Evolutionary conservation across 1,284 basidiomycete species (phyloP), one percentile per base, ranked within the genome.

Genomic region (Cryptococcus wingfieldii): DNA sequence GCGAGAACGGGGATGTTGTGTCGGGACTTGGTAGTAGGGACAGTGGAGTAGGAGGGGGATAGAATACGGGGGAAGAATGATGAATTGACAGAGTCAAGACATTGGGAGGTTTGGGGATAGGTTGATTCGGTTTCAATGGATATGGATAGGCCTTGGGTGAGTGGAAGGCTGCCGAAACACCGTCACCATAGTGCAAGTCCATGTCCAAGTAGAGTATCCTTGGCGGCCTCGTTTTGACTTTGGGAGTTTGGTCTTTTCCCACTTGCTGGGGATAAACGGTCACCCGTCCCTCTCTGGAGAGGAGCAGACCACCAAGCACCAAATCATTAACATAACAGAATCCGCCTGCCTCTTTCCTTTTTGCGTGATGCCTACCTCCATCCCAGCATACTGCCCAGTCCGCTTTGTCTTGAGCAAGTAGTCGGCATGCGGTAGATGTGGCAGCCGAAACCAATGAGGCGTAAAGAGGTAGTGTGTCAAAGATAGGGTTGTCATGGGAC

Each of bases 251-350:
- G 13, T 14, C 51, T 16, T 34, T 14, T 2, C 39, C 47, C 28
- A n/a, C 16, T 25, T 54, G 34, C 43, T 54, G 12, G 2, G 39
- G 23, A 42, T 45, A 31, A 23, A 54, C 4, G n/a, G 39, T 4
- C 8, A 60, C 49, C 49, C 59, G 51, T 2, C 67, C 71, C 38
- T 67, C 58, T 34, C 67, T 60, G 7, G 53, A 42, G 1, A 70
- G 56, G n/a, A 62, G 50, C 58, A 72, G 62, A 52, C 94, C 84
- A 0, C 88, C 87, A 0, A 97, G 81, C 2, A 92, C 84, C 53
- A 87, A 86, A 71, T 97, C 94, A 4, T 91, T 90, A 28, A 96
- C 86, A 71, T 96, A 97, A 78, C 93, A 97, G 76, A 92, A 97
- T 0, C 93, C 94, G 3, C 88, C 85, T 0, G 90, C 90, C 50